Evolutionary conservation across 345 rosid genomes (phyloP).

Genomic region (Kandelia obovata): DNA sequence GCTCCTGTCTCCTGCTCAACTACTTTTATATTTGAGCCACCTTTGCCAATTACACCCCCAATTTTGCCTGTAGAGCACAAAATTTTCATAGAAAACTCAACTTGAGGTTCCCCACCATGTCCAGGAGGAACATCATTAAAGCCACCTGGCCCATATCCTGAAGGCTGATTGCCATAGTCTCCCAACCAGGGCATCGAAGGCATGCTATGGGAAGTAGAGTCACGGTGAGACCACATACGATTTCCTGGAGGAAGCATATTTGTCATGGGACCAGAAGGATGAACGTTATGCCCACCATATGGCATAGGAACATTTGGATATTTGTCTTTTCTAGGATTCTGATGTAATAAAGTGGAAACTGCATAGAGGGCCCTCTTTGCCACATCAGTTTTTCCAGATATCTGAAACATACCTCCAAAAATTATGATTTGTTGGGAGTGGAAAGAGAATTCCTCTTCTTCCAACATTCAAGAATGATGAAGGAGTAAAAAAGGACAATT

Average conservation of each 20-base stretch:
- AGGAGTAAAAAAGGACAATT: not conserved
- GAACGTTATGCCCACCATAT: slow-evolving; percentile 32
- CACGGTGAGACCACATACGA: slow-evolving; percentile 33
- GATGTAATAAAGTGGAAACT: slow-evolving; percentile 50
- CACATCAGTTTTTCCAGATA: slow-evolving; percentile 47
- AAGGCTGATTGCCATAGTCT: slow-evolving; percentile 25
- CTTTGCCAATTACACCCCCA: slow-evolving; percentile 64
- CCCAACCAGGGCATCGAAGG: slow-evolving; percentile 36
- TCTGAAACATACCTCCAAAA: slow-evolving; percentile 42
- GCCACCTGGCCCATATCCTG: slow-evolving; percentile 34
- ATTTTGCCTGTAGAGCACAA: slow-evolving; percentile 50
- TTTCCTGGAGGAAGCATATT: slow-evolving; percentile 27
- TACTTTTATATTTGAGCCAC: slow-evolving; percentile 49
- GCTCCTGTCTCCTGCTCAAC: slow-evolving; percentile 56
- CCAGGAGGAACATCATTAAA: slow-evolving; percentile 34
- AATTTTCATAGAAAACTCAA: slow-evolving; percentile 55
- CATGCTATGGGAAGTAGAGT: slow-evolving; percentile 28
- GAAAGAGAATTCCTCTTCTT: not conserved
- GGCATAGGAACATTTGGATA: slow-evolving; percentile 33
- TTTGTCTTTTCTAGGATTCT: slow-evolving; percentile 50
- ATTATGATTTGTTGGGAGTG: slow-evolving; percentile 13
- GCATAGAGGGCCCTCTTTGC: slow-evolving; percentile 54
- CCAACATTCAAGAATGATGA: no score
- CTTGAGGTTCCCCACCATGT: slow-evolving; percentile 40
- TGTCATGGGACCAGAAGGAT: slow-evolving; percentile 30